Base-by-base conservation (phyloP, 78 protist genomes). In the Pigoraptor vietnamica region DNA sequence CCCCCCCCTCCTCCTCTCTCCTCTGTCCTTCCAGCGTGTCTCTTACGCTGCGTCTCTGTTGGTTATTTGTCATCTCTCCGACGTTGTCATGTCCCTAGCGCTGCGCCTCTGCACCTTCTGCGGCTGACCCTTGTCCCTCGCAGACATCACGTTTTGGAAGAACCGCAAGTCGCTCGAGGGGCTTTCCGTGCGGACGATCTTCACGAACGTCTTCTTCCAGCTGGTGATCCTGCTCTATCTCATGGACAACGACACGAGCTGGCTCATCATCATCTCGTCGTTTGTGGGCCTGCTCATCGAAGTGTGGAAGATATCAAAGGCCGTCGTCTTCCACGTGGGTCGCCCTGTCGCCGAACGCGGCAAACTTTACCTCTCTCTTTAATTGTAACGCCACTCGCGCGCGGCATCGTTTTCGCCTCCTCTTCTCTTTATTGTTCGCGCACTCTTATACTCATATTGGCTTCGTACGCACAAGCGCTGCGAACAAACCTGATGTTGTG, bases 151-250 rank as follows among this genome's bases (percentile, higher is more conserved):
- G 56, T 98, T 98, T 91, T 99, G 99, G 99, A 84, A 94, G 86
- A 90, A 94, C 24, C 91, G 93, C 33, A 94, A 97, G 90, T 81
- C 95, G 6, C 86, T 97, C 95, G 95, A 94, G 37, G 99, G 99
- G 21, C 91, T 98, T n/a, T 95, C 98, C 24, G 90, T 96, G 32
- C 89, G 98, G 37, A 48, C 98, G 1, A 36, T 97, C 39, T 23
- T 93, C 82, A 55, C 92, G 38, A 91, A 92, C 55, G 24, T 87
- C 24, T 81, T 87, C 37, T 91, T 55, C 56, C 92, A 91, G 91
- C 39, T 96, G 79, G 39, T 98, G 88, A 97, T 98, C 83, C 94
- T 98, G 91, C 94, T 99, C 48, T 99, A 98, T 92, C 95, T 99
- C 21, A 32, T 97, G 56, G 99, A 99, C 92, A 94, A 93, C 83